These are phyloP conservation scores for Ustilago loliicola DNA, from an alignment of 1,284 basidiomycete species.

Conservation along the genomic window DNA sequence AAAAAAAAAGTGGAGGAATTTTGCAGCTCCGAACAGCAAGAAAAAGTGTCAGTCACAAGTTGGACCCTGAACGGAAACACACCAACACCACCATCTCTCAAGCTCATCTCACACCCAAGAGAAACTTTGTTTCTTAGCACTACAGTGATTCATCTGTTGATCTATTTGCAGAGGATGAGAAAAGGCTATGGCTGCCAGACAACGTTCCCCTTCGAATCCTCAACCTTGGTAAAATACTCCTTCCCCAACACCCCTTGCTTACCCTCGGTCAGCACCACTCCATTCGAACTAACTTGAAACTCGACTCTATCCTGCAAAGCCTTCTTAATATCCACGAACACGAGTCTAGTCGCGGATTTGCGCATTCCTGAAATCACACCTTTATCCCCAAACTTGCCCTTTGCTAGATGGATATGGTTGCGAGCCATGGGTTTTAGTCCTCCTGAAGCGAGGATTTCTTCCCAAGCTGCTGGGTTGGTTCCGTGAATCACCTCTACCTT, in stretches of 20 bases:
- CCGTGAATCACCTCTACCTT: constrained; percentile 60
- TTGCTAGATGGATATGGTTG: constrained; percentile 89
- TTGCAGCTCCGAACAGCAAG: not conserved
- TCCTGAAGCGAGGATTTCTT: constrained; percentile 69
- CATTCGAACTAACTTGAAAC: constrained; percentile 83
- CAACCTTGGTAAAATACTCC: constrained; percentile 49
- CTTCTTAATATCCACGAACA: constrained; percentile 80
- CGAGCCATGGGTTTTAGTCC: constrained; percentile 87
- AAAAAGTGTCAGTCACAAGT: constrained; percentile 7
- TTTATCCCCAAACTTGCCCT: constrained; percentile 74
- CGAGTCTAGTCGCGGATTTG: constrained; percentile 78
- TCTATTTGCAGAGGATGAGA: not conserved
- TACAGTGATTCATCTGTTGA: not conserved
- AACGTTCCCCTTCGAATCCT: constrained; percentile 43
- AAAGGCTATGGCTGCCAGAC: constrained; percentile 42
- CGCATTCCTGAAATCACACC: constrained; percentile 86
- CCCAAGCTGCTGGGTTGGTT: constrained; percentile 72
- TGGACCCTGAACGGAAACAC: constrained; percentile 32
- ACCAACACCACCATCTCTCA: not conserved
- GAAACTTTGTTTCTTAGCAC: not conserved
- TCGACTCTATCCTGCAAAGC: constrained; percentile 79
- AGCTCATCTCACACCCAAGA: not conserved
- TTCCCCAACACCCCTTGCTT: constrained; percentile 34
- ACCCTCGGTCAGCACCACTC: constrained; percentile 85
- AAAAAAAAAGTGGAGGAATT: constrained; percentile 13